Evolutionary conservation across 2,329 filamentous ascomycete species (phyloP), one percentile per base, ranked within the genome.

Genomic region (Fusarium pseudograminearum): DNA sequence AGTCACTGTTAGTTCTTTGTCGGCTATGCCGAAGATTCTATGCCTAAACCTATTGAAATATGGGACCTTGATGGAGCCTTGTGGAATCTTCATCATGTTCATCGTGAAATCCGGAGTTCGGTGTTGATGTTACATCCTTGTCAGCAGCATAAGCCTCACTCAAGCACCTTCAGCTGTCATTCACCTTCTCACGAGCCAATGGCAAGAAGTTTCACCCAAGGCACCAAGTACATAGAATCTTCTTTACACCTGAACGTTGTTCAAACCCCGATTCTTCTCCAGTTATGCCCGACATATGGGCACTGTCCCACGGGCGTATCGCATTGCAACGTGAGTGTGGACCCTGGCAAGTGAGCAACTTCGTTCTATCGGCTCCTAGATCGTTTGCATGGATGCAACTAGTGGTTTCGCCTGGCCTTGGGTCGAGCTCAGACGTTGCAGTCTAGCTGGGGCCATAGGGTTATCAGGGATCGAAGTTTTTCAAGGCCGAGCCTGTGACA

Each of bases 251-350:
- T 68, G 60, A 54, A 34, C 48, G 45, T 7, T 6, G 30, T 68
- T 26, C 28, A 61, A 51, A 67, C 50, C 50, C 67, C 67, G 71
- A 70, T 40, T 63, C 62, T 63, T 68, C 63, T 70, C 73, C 71
- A 73, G 61, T 46, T 38, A 61, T 45, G 54, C 54, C 65, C 71
- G 62, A 68, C 45, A 34, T 55, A 70, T 59, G 58, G 57, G 47
- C 63, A 56, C 53, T 40, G 40, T 42, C 36, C 42, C 38, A 44
- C 24, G 44, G 44, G 41, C 36, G 36, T 60, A 59, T 34, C 16
- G 31, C n/a, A 59, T 26, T 22, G 34, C 33, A 57, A 70, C 47
- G 56, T 58, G 63, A 67, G 53, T 61, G 67, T 63, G 65, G 71
- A 64, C 22, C 67, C 31, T 54, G 22, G 57, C 50, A 46, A 72